Percentiles rank a stretch among this genome's conserved stretches.
These are phyloP conservation scores for Aciculosporium take DNA, from an alignment of 2,329 filamentous ascomycete genomes.

Conservation along the genomic window DNA sequence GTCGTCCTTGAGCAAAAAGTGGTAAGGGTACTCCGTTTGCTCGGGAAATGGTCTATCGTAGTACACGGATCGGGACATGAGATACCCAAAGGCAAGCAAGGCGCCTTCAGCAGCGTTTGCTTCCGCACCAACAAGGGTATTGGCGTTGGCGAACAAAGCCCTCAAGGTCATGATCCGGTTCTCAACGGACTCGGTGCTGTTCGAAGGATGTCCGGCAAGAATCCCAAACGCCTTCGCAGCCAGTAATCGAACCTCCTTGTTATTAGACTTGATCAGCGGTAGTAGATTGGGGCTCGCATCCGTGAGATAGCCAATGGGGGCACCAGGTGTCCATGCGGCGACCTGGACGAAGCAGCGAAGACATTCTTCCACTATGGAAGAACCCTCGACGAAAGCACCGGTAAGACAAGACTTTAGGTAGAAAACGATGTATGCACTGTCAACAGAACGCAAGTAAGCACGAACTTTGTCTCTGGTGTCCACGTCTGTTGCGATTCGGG, in stretches of 20 bases:
- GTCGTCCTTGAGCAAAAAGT: slow-evolving; percentile 18
- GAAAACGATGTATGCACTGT: slow-evolving; percentile 24
- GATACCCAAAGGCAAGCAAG: slow-evolving; percentile 29
- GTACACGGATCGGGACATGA: slow-evolving; percentile 30
- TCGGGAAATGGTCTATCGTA: slow-evolving; percentile 22
- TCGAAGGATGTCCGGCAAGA: slow-evolving; percentile 50
- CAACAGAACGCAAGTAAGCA: slow-evolving; percentile 31
- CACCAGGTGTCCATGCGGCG: slow-evolving; percentile 35
- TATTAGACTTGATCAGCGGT: slow-evolving; percentile 54
- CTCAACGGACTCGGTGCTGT: slow-evolving; percentile 19
- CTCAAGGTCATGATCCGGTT: slow-evolving; percentile 19
- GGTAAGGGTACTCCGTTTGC: slow-evolving; percentile 16
- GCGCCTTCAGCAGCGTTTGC: slow-evolving; percentile 33
- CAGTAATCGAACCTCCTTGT: slow-evolving; percentile 49
- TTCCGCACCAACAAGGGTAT: slow-evolving; percentile 28
- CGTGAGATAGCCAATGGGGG: slow-evolving; percentile 34
- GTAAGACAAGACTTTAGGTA: slow-evolving; percentile 43
- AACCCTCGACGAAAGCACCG: slow-evolving; percentile 34
- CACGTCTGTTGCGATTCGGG: slow-evolving; percentile 55
- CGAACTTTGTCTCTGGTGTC: slow-evolving; percentile 46
- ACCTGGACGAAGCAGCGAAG: slow-evolving; percentile 40
- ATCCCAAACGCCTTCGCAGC: slow-evolving; percentile 64
- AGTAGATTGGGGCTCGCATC: slow-evolving; percentile 38
- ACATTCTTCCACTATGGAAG: slow-evolving; percentile 30
- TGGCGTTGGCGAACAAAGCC: slow-evolving; percentile 28